Conservation (phyloP, 2,329 filamentous ascomycete species). For the Fusarium sacchari region DNA sequence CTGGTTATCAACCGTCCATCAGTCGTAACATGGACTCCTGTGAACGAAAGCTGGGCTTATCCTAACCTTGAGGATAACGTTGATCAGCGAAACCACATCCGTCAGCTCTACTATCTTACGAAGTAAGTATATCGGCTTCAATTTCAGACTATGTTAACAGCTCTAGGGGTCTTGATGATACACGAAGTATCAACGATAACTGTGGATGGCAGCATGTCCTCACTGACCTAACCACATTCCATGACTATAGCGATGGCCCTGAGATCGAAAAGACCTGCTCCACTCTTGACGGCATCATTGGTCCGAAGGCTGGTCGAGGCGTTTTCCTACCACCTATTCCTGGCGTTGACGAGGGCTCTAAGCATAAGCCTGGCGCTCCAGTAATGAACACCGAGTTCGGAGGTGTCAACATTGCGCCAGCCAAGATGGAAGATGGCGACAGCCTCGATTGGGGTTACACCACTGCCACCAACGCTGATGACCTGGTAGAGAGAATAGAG, state of each 20-base stretch:
- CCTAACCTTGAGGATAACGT: conserved; percentile 64
- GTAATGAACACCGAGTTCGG: conserved; percentile 75
- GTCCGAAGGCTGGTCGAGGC: conserved; percentile 58
- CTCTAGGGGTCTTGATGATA: conserved; percentile 64
- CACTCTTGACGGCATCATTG: conserved; percentile 63
- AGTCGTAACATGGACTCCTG: conserved; percentile 73
- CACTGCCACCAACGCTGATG: conserved; percentile 68
- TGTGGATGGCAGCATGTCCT: conserved; percentile 76
- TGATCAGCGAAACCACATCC: conserved; percentile 71
- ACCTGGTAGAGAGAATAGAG: conserved; percentile 68
- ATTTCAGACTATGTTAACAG: conserved; percentile 39
- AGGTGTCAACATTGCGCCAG: conserved; percentile 71
- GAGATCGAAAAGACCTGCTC: conserved; percentile 65
- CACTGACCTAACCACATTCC: conserved; percentile 73
- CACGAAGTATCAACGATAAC: conserved; percentile 74
- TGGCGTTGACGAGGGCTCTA: conserved; percentile 57
- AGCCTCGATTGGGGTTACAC: conserved; percentile 74
- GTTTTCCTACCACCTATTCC: conserved; percentile 64
- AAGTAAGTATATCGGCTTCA: conserved; percentile 55
- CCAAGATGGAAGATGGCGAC: conserved; percentile 50
- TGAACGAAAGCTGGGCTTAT: conserved; percentile 74
- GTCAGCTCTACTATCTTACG: conserved; percentile 70
- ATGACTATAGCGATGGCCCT: conserved; percentile 71
- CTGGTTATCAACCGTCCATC: conserved; percentile 73
- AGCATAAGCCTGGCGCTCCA: conserved; percentile 64